Base-by-base conservation (phyloP, 192 early-diverging fungal species). In the Coemansia furcata region DNA sequence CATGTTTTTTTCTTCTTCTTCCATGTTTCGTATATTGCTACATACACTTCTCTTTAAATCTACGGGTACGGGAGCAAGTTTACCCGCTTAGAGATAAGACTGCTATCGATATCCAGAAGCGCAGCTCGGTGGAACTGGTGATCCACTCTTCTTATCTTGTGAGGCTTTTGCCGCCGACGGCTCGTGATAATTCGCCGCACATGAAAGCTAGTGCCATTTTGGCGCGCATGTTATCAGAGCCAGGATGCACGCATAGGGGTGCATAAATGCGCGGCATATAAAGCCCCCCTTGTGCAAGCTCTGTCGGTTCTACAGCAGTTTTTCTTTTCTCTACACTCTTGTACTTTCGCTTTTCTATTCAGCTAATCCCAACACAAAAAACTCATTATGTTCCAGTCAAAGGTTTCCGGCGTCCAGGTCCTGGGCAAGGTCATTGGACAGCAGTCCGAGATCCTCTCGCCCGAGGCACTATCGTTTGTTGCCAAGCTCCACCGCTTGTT, bases 401-500 rank as follows among this genome's bases (percentile, higher is more conserved):
- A 66, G 60, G 86, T 93, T 69, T 81, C 90, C 61, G 92, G 92
- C 49, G 89, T 94, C 54, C 85, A 86, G 55, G 80, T 92, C 26
- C 86, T 92, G 50, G 91, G 85, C 74, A 84, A 85, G 64, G 89
- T 91, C 61, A 82, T 78, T 30, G 79, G 84, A 38, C 72, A 77
- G 43, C 86, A 92, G 55, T 85, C 84, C 46, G 87, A 94, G 74
- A 93, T 96, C 67, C 89, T 99, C 60, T 87, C 91, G 11, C 86
- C 88, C 32, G 89, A 89, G 71, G 93, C 94, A 29, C 87, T 95
- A 40, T 66, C 86, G 47, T 97, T 99, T 67, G 80, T 96, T 49
- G 94, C 94, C 59, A 92, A 89, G 59, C 87, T 99, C 58, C 94
- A 99, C 71, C 86, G 95, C 38, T 82, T 89, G 60, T 98, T 97